A percentile compares a stretch with the other conserved stretches of the same genome.
Conservation (phyloP, 2,329 filamentous ascomycete species). For the Cadophora sp. region DNA sequence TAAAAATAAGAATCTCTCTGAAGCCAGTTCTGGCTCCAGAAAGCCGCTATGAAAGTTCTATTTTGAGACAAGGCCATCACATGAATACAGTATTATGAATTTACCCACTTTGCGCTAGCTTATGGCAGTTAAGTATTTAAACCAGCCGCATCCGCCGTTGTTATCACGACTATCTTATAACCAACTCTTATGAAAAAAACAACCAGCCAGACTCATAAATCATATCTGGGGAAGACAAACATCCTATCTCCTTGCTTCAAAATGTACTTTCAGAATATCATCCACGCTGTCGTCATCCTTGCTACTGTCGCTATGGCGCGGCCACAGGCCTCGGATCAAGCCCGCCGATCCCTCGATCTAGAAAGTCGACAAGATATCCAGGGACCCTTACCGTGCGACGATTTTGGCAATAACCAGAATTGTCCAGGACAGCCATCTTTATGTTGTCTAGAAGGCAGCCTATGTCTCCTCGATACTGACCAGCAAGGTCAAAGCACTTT, state of each 20-base stretch:
- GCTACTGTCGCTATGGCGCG: neutral
- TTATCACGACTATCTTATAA: neutral
- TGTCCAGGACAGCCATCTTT: neutral
- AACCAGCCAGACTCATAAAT: neutral
- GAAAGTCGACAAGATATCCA: neutral
- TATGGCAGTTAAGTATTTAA: neutral
- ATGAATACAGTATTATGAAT: no score
- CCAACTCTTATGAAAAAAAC: neutral
- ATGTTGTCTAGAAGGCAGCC: neutral
- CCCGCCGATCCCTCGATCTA: neutral
- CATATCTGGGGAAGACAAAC: neutral
- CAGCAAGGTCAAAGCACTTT: neutral
- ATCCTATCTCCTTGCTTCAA: neutral
- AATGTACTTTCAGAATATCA: neutral
- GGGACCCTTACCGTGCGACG: neutral
- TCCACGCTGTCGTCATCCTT: neutral
- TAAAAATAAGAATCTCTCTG: neutral
- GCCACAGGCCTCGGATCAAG: neutral
- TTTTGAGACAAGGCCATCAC: no score
- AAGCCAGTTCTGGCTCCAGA: neutral
- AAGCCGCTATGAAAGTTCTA: neutral
- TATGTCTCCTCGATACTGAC: neutral
- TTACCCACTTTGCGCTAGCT: no score
- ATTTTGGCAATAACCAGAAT: neutral
- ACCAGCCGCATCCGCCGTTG: neutral